phyloP scores from a whole-genome alignment of 352 stramenopile species.

The Phytophthora rubi region DNA sequence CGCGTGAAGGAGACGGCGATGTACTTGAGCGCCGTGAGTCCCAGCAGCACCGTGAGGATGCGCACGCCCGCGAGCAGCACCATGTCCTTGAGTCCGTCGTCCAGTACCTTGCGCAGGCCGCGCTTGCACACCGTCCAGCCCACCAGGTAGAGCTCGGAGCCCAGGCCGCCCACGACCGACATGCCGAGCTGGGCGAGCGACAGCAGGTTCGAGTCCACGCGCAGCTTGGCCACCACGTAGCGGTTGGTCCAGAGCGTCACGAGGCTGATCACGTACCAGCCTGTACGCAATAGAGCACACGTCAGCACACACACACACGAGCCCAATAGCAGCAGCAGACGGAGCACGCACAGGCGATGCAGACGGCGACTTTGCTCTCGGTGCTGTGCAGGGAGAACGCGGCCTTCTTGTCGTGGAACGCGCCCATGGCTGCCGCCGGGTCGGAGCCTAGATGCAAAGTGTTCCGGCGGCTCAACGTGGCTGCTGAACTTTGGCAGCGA shows the following conservation, averaged over 20 bases:
- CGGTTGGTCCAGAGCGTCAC: slow-evolving; percentile 87
- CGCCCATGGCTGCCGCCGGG: slow-evolving; percentile 29
- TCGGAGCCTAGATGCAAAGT: slow-evolving; percentile 14
- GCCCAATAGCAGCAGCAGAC: not conserved
- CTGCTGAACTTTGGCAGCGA: slow-evolving; percentile 31
- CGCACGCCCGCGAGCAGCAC: slow-evolving; percentile 80
- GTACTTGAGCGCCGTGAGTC: slow-evolving; percentile 91
- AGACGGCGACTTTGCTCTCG: slow-evolving; percentile 70
- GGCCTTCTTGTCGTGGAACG: slow-evolving; percentile 38
- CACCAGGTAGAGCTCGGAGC: slow-evolving; percentile 76
- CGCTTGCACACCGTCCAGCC: slow-evolving; percentile 66
- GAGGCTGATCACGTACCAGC: slow-evolving; percentile 83
- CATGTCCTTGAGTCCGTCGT: slow-evolving; percentile 84
- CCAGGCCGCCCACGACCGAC: slow-evolving; percentile 75
- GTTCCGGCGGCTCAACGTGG: slow-evolving; percentile 13
- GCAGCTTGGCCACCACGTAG: slow-evolving; percentile 78
- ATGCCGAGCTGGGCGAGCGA: slow-evolving; percentile 81
- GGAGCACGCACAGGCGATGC: slow-evolving; percentile 54
- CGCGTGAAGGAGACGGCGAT: slow-evolving; percentile 92
- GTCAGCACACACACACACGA: not conserved
- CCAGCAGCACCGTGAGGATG: slow-evolving; percentile 89
- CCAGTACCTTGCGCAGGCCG: slow-evolving; percentile 53
- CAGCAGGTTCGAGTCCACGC: slow-evolving; percentile 79
- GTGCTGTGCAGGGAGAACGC: slow-evolving; percentile 28
- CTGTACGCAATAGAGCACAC: slow-evolving; percentile 29